These are phyloP conservation scores for Eimeria praecox DNA, from an alignment of 169 alveolate genomes.

Conservation along the genomic window DNA sequence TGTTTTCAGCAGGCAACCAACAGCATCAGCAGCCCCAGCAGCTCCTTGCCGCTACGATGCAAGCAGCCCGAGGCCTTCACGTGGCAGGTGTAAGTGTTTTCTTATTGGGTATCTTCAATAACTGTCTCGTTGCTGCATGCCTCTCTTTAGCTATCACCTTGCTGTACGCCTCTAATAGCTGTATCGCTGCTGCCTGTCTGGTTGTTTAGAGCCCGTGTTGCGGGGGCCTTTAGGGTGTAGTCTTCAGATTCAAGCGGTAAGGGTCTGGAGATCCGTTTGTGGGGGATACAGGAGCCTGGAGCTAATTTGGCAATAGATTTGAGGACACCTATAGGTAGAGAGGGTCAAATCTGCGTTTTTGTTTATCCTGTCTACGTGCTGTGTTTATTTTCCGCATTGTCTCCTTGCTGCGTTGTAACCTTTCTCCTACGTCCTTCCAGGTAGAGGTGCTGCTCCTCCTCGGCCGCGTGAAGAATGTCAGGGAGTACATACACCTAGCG, in stretches of 20 bases:
- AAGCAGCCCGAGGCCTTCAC: constrained; percentile 41
- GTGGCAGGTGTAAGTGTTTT: constrained; percentile 18
- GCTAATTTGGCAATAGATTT: neutral
- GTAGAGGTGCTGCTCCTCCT: constrained; percentile 57
- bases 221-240: neutral
- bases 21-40: constrained; percentile 6
- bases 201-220: neutral
- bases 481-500: constrained; percentile 75
- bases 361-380: neutral
- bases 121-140: neutral
- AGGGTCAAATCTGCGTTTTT: neutral
- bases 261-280: neutral
- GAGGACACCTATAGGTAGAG: neutral
- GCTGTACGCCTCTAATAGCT: neutral
- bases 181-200: neutral
- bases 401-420: neutral
- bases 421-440: neutral
- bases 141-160: neutral
- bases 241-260: neutral
- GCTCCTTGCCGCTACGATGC: constrained; percentile 54
- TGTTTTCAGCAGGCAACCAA: neutral
- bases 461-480: constrained; percentile 50
- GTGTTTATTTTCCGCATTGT: neutral
- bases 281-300: neutral
- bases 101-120: neutral